Base-by-base conservation (phyloP, 352 stramenopile genomes). In the Phytophthora uliginosa region DNA sequence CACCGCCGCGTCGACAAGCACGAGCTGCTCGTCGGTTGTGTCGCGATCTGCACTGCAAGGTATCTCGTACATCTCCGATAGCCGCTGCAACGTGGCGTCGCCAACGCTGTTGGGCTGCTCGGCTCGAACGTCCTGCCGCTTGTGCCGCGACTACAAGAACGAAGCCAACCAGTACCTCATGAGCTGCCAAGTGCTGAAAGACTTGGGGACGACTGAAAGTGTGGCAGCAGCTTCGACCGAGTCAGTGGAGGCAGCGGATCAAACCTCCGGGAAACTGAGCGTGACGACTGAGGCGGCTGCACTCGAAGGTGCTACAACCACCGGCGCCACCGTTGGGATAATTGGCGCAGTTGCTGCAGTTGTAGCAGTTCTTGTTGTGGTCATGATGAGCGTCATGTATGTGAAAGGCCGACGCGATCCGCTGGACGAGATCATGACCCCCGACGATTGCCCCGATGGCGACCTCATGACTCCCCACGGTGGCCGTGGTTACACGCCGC, bases 111-210 rank as follows among this genome's bases (percentile, higher is more conserved):
- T 81, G 8, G 84, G 86, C 17, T 93, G 84, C 59, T 79, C 83
- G 7, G 57, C 67, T 26, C 59, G 65, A 7, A 86, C 86, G 17
- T 76, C 59, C 15, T 93, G 86, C 53, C 85, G 77, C 36, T 52
- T 94, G 9, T 94, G 86, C 50, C 75, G 78, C 31, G 76, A 78
- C 13, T 59, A n/a, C 56, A 93, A 94, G 73, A 89, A 82, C 66
- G 78, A 88, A 62, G 64, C 34, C 28, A 92, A 92, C 55, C 77
- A 86, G 74, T 84, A 77, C 50, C 73, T 94, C 54, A 34, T 84
- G 22, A 85, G 76, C 59, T 94, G 85, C 69, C 76, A 81, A 58
- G 79, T 90, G 28, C 50, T 93, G 20, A 64, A 74, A 40, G 67
- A 81, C 9, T 48, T 65, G 42, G 51, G 26, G 36, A 40, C 48